Base-by-base conservation (phyloP, 768 basidiomycete species). In the Kwoniella botswanensis region DNA sequence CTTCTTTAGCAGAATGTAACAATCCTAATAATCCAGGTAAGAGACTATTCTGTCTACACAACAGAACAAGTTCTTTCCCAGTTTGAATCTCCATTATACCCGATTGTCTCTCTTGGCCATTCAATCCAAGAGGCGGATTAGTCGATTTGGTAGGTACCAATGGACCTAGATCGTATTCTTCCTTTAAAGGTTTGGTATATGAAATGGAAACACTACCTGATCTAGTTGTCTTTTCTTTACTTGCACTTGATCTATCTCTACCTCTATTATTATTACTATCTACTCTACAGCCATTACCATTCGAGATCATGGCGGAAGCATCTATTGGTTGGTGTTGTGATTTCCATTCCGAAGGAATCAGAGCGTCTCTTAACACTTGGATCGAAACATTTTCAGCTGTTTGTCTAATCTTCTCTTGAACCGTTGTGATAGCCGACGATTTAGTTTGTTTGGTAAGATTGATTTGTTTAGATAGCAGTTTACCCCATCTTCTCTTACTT, bases 31-130 rank as follows among this genome's bases (percentile, higher is more conserved):
- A 88, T 43, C 89, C 85, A 3, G 92, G 88, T 46, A 98, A 89
- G 15, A 92, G 87, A 79, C 93, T 94, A 77, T 97, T 98, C 83
- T 97, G 94, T 74, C 90, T 89, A 80, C 93, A 95, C 42, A 92
- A 88, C 76, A 91, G 83, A 79, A 92, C 90, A 71, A 98, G 84
- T 77, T 96, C 94, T 67, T 89, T 89, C n/a, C 92, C 89, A 43
- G 89, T 91, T 90, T 88, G 76, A 87, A 85, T 74, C 89, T 89
- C 91, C 67, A 89, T 84, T 81, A 87, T 89, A 18, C 91, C 90
- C 18, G 87, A 83, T 90, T 90, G 21, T 89, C 91, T 42, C 13
- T 66, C 63, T 2, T 24, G 3, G n/a, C 29, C 29, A n/a, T 13
- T 24, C 4, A 22, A 22, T 17, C 24, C 24, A n/a, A n/a, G 11